These are phyloP conservation scores for Rhizopus delemar DNA, from an alignment of 371 early-diverging fungal genomes.

Conservation along the genomic window DNA sequence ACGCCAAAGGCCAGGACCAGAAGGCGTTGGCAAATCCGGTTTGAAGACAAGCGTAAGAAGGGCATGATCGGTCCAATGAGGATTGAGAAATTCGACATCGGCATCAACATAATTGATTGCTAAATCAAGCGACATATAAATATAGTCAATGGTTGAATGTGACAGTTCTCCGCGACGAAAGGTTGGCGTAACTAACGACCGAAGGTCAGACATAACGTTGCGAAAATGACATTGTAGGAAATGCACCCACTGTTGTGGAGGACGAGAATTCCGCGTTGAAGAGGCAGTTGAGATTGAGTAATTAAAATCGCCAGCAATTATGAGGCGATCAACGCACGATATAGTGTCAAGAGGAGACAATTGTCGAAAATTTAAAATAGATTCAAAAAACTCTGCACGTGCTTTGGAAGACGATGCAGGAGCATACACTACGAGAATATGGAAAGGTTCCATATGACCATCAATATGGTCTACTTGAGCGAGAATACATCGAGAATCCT, in stretches of 20 bases:
- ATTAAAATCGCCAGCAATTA: background rate
- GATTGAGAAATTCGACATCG: background rate
- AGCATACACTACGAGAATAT: constrained; percentile 6
- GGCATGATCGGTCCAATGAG: constrained; percentile 13
- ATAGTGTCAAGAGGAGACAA: background rate
- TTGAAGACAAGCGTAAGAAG: background rate
- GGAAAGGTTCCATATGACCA: constrained; percentile 10
- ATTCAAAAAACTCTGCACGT: background rate
- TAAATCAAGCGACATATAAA: background rate
- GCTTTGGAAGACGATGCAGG: background rate
- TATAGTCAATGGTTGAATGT: constrained; percentile 3
- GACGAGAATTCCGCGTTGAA: too few species aligned
- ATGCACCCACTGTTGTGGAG: background rate
- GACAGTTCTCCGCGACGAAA: background rate
- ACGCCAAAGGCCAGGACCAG: constrained; percentile 8
- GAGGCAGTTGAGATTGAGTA: background rate
- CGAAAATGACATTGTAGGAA: background rate
- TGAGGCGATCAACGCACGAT: background rate
- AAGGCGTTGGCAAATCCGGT: background rate
- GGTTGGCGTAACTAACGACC: background rate
- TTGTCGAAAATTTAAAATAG: background rate
- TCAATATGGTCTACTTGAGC: background rate
- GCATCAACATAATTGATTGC: background rate
- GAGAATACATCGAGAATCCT: background rate
- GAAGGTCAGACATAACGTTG: background rate